Conservation (phyloP, 208 protist genomes). For the Blechomonas ayalai region DNA sequence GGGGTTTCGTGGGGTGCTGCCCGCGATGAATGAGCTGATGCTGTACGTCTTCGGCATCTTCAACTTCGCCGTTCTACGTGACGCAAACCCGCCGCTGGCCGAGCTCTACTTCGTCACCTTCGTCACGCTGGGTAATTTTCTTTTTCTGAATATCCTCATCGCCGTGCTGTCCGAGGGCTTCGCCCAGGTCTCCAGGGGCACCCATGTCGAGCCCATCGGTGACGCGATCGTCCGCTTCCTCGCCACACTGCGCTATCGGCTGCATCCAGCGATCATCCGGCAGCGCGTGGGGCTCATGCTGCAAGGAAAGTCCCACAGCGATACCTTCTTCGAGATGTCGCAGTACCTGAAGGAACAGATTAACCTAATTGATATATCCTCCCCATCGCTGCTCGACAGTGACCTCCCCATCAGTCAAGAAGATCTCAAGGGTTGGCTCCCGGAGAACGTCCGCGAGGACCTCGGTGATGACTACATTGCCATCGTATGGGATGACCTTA, state of each 20-base stretch:
- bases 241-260: too few species aligned
- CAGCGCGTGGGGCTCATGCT: too few species aligned
- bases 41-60: conserved; percentile 14
- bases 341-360: conserved; percentile 1
- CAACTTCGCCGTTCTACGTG: conserved; percentile 10
- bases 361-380: background rate
- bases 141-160: conserved; percentile 19
- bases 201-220: too few species aligned
- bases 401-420: background rate
- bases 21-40: conserved; percentile 3
- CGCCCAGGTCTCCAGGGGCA: conserved; percentile 6
- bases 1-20: conserved; percentile 6
- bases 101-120: conserved; percentile 13
- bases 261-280: too few species aligned
- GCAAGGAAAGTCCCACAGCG: too few species aligned
- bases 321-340: background rate
- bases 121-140: conserved; percentile 13
- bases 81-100: conserved; percentile 6
- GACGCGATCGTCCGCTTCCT: too few species aligned
- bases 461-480: background rate
- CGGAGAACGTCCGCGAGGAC: background rate
- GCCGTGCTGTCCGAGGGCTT: conserved; percentile 15
- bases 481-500: background rate
- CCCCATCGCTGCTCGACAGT: background rate
- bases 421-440: conserved; percentile 2